A percentile compares a stretch with the other conserved stretches of the same genome.
Conservation (phyloP, 371 early-diverging fungal genomes). For the Fennellomyces sp. region DNA sequence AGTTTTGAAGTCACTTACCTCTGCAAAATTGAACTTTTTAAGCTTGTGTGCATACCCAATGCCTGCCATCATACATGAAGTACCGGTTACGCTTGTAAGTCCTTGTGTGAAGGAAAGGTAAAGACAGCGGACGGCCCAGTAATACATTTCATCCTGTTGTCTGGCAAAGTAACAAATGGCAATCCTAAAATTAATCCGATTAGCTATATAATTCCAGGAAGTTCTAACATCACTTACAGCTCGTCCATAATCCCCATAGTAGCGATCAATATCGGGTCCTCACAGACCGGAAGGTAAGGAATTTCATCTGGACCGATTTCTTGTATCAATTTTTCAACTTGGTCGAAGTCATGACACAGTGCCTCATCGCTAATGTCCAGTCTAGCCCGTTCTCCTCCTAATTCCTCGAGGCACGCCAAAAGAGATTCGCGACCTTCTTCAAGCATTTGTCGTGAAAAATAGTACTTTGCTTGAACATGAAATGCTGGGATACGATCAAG, state of each 20-base stretch:
- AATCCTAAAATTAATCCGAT: slow-evolving; percentile 12
- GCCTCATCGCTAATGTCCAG: slow-evolving; percentile 11
- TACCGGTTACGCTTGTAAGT: slow-evolving; percentile 22
- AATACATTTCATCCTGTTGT: slow-evolving; percentile 35
- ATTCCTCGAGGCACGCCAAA: slow-evolving; percentile 26
- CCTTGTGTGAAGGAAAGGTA: slow-evolving; percentile 30
- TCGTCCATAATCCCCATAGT: slow-evolving; percentile 39
- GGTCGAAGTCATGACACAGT: slow-evolving; percentile 17
- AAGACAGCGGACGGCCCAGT: slow-evolving; percentile 26
- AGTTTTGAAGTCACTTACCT: slow-evolving; percentile 13
- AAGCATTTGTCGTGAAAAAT: slow-evolving; percentile 37
- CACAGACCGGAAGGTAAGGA: slow-evolving; percentile 15
- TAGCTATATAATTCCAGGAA: too few relatives aligned
- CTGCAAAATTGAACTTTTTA: slow-evolving; percentile 26
- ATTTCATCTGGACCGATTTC: slow-evolving; percentile 23
- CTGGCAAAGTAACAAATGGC: slow-evolving; percentile 39
- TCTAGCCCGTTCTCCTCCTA: slow-evolving; percentile 23
- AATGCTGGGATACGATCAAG: slow-evolving; percentile 38
- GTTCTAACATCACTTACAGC: slow-evolving; percentile 26
- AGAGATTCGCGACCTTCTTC: slow-evolving; percentile 26
- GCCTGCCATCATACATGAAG: slow-evolving; percentile 30
- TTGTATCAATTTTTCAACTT: slow-evolving; percentile 13
- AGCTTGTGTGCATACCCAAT: slow-evolving; percentile 27
- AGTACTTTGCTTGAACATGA: slow-evolving; percentile 38
- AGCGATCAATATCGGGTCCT: slow-evolving; percentile 23